phyloP scores from a whole-genome alignment of 1,139 yeast species.

The Candida sojae region DNA sequence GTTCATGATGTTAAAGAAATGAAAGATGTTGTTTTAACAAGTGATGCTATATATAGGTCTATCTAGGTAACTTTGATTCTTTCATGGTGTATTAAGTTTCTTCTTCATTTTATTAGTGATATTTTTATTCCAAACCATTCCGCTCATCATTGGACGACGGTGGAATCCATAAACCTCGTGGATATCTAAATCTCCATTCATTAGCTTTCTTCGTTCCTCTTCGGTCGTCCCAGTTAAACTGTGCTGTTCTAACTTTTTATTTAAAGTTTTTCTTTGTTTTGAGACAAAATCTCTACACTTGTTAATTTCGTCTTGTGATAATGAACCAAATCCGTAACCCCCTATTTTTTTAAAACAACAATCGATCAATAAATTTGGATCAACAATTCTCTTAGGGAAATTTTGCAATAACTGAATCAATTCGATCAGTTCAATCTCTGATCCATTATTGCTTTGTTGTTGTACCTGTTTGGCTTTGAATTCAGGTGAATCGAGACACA shows the following conservation, averaged over 20 bases:
- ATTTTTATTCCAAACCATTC: conserved; percentile 58
- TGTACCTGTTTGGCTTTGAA: conserved; percentile 24
- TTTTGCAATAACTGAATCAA: conserved; percentile 84
- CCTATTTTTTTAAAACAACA: conserved; percentile 73
- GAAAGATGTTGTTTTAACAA: conserved; percentile 62
- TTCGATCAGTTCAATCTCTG: conserved; percentile 72
- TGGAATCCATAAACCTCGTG: conserved; percentile 53
- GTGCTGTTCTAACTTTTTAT: conserved; percentile 36
- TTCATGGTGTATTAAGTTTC: conserved; percentile 23
- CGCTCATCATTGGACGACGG: conserved; percentile 53
- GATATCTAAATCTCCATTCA: conserved; percentile 22
- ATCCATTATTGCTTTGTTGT: conserved; percentile 15
- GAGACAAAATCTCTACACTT: conserved; percentile 77
- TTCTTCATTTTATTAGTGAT: conserved; percentile 53
- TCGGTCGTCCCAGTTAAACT: conserved; percentile 38
- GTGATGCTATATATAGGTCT: conserved; percentile 69
- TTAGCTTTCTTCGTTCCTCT: conserved; percentile 40
- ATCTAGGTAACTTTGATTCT: conserved; percentile 4
- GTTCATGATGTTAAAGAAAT: conserved; percentile 83
- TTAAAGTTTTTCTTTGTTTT: conserved; percentile 51
- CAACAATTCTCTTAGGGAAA: conserved; percentile 70
- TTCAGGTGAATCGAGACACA: conserved; percentile 65
- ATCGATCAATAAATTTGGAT: conserved; percentile 71
- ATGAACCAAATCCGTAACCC: conserved; percentile 66
- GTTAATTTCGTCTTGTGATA: conserved; percentile 79